These are phyloP conservation scores for Gentiana dahurica DNA, from an alignment of 257 asterid genomes.

Conservation along the genomic window DNA sequence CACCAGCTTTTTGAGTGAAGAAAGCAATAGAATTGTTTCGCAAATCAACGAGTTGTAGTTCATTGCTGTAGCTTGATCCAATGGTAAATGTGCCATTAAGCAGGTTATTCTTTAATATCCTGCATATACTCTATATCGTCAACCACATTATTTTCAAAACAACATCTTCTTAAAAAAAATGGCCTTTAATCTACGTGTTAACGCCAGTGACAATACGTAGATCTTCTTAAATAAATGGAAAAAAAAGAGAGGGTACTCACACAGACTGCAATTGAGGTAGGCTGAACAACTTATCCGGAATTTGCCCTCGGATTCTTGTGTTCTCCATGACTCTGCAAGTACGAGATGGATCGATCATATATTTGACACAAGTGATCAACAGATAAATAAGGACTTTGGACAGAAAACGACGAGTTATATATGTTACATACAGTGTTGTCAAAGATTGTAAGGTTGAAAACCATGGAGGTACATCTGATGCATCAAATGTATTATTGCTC, in stretches of 20 bases:
- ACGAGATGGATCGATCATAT: background rate
- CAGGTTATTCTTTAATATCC: slow-evolving; percentile 14
- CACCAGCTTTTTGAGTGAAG: slow-evolving; percentile 3
- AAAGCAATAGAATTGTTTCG: slow-evolving; percentile 17
- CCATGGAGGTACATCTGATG: slow-evolving; percentile 19
- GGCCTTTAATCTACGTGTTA: too few species aligned
- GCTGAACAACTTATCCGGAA: slow-evolving; percentile 13
- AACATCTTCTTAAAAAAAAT: background rate
- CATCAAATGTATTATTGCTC: slow-evolving; percentile 25
- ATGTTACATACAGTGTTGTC: slow-evolving; percentile 19
- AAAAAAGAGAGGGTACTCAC: slow-evolving; percentile 10
- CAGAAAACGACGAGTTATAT: background rate
- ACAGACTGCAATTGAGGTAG: slow-evolving; percentile 17
- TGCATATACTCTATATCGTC: slow-evolving; percentile 5
- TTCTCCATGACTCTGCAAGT: slow-evolving; percentile 17
- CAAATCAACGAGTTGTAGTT: slow-evolving; percentile 19
- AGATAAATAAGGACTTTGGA: background rate
- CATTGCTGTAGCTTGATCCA: slow-evolving; percentile 10
- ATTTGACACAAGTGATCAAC: background rate
- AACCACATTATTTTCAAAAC: background rate
- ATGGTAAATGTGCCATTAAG: slow-evolving; percentile 19
- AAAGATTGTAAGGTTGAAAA: slow-evolving; percentile 16
- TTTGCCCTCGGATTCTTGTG: slow-evolving; percentile 15
- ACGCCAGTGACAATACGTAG: background rate
- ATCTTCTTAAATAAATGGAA: too few species aligned